Evolutionary conservation across 352 stramenopile genomes (phyloP).

Genomic region (Phytophthora podocarpi): DNA sequence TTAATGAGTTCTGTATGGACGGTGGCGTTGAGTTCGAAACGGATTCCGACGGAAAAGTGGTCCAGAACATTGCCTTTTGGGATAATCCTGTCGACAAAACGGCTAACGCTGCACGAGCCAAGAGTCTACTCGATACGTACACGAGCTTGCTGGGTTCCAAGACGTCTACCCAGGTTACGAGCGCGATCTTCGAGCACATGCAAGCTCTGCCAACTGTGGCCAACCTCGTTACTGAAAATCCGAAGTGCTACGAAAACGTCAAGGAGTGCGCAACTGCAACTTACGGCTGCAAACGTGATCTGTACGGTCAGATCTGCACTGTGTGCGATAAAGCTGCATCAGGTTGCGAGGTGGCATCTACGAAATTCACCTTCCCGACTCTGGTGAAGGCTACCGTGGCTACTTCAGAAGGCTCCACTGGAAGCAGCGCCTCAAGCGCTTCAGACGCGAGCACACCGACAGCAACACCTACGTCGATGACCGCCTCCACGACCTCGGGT

Average conservation of each 20-base stretch:
- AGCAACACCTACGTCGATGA: too few species aligned
- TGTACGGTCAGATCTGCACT: constrained; percentile 61
- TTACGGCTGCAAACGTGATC: constrained; percentile 55
- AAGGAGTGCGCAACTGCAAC: constrained; percentile 32
- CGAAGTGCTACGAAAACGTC: constrained; percentile 59
- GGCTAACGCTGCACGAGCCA: constrained; percentile 37
- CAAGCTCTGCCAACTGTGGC: constrained; percentile 38
- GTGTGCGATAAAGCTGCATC: constrained; percentile 24
- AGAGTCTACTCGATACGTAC: constrained; percentile 55
- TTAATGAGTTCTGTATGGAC: constrained; percentile 61
- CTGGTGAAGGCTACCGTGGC: constrained; percentile 24
- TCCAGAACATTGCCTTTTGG: constrained; percentile 65
- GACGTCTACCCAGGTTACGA: constrained; percentile 39
- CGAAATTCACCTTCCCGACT: constrained; percentile 12
- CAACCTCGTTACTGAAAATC: constrained; percentile 44
- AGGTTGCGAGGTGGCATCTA: constrained; percentile 21
- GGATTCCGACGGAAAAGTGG: neutral
- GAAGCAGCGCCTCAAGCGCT: constrained; percentile 7
- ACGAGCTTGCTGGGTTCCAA: constrained; percentile 24
- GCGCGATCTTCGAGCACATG: constrained; percentile 36
- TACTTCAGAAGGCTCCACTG: neutral
- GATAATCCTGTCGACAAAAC: constrained; percentile 37
- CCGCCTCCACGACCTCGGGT: constrained; percentile 6
- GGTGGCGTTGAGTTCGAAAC: constrained; percentile 54
- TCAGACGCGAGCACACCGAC: constrained; percentile 10